Conservation (phyloP, 169 alveolate species). For the Ichthyophthirius multifiliis region DNA sequence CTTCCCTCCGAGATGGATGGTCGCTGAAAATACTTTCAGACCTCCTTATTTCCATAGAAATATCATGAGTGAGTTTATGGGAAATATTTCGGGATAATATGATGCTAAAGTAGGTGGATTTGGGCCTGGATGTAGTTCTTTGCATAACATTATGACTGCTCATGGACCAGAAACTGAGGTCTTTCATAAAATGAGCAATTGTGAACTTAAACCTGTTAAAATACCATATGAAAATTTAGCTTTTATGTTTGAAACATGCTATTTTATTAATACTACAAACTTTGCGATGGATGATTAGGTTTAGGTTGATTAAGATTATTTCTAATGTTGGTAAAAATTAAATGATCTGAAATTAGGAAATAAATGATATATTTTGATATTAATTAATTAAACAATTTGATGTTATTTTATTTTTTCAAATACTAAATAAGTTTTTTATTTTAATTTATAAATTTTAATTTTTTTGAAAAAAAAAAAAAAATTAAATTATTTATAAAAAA, state of each 20-base stretch:
- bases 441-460: too few relatives aligned
- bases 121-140: conserved; percentile 68
- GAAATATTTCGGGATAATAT: conserved; percentile 75
- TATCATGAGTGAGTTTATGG: conserved; percentile 87
- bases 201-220: conserved; percentile 56
- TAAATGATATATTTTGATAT: neutral
- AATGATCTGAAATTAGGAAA: neutral
- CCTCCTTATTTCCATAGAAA: conserved; percentile 89
- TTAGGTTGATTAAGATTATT: conserved; percentile 24
- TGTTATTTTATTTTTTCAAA: too few relatives aligned
- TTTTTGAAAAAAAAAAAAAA: too few relatives aligned
- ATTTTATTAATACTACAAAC: conserved; percentile 42
- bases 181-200: conserved; percentile 52
- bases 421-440: too few relatives aligned
- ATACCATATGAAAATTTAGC: conserved; percentile 67
- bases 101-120: conserved; percentile 86
- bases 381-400: too few relatives aligned
- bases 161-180: conserved; percentile 89
- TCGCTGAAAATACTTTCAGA: conserved; percentile 79
- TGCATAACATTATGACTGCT: conserved; percentile 74
- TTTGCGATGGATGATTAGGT: conserved; percentile 40
- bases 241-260: conserved; percentile 82
- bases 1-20: conserved; percentile 87
- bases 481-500: too few relatives aligned
- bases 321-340: conserved; percentile 37